A percentile compares a stretch with the other conserved stretches of the same genome.
Conservation (phyloP, 768 basidiomycete species). For the Royoungia palumana region DNA sequence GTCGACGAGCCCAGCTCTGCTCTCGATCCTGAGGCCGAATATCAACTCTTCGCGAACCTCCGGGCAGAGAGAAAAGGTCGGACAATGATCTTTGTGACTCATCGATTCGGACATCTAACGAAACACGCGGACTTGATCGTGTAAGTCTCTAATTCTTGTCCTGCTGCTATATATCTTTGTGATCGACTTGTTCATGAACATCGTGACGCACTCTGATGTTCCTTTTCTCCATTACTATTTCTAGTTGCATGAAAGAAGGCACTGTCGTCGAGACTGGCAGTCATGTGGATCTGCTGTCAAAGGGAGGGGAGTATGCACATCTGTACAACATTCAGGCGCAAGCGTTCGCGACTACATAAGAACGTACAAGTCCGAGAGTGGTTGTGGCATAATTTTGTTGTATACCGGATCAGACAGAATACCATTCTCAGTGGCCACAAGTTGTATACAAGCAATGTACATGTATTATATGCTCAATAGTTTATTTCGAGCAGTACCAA, state of each 20-base stretch:
- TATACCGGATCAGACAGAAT: too few relatives aligned
- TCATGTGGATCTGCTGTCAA: slow-evolving; percentile 29
- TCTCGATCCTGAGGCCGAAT: slow-evolving; percentile 36
- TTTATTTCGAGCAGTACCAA: too few relatives aligned
- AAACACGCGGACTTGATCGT: slow-evolving; percentile 37
- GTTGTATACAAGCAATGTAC: too few relatives aligned
- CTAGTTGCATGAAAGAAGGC: slow-evolving; percentile 35
- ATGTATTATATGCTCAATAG: too few relatives aligned
- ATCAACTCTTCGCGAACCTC: slow-evolving; percentile 29
- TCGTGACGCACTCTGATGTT: background rate
- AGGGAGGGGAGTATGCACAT: slow-evolving; percentile 31
- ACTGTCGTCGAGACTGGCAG: slow-evolving; percentile 32
- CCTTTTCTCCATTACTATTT: background rate
- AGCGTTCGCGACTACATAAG: slow-evolving; percentile 20
- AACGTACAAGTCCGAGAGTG: too few relatives aligned
- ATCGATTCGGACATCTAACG: slow-evolving; percentile 38
- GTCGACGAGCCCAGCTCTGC: slow-evolving; percentile 40
- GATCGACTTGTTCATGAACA: too few relatives aligned
- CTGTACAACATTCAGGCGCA: slow-evolving; percentile 34
- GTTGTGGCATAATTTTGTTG: too few relatives aligned
- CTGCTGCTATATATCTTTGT: background rate
- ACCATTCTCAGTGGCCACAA: too few relatives aligned
- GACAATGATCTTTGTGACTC: slow-evolving; percentile 41
- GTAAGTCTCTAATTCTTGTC: slow-evolving; percentile 20
- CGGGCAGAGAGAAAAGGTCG: slow-evolving; percentile 27